Evolutionary conservation across 495 filamentous ascomycete species (phyloP).

Genomic region (Aspergillus carlsbadensis): DNA sequence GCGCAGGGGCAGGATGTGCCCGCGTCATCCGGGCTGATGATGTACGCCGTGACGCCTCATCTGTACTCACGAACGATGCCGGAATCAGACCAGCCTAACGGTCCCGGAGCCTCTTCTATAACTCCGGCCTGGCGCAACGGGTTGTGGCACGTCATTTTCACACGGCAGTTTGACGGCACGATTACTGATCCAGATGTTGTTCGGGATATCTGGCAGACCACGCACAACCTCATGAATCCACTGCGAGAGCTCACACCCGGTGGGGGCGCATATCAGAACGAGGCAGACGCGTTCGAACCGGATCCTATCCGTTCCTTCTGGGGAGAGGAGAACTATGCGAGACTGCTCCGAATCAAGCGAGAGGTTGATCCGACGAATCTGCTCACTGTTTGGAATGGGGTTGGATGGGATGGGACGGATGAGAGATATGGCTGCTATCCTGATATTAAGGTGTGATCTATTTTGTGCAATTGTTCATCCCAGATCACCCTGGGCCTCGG

Average conservation of each 20-base stretch:
- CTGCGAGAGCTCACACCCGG: slow-evolving; percentile 32
- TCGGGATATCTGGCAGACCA: slow-evolving; percentile 9
- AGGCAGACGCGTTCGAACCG: slow-evolving; percentile 39
- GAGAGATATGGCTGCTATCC: slow-evolving; percentile 19
- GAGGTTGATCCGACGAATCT: slow-evolving; percentile 38
- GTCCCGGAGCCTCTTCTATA: slow-evolving; percentile 16
- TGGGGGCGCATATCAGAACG: slow-evolving; percentile 44
- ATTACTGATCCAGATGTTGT: slow-evolving; percentile 8
- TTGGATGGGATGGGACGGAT: slow-evolving; percentile 20
- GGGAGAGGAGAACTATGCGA: slow-evolving; percentile 35
- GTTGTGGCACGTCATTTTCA: slow-evolving; percentile 20
- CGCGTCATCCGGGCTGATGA: background rate
- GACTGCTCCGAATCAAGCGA: slow-evolving; percentile 38
- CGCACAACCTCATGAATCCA: slow-evolving; percentile 14
- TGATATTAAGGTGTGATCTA: slow-evolving; percentile 9
- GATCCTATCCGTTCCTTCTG: slow-evolving; percentile 23
- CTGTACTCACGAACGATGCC: slow-evolving; percentile 15
- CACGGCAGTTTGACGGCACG: slow-evolving; percentile 1
- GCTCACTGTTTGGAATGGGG: slow-evolving; percentile 18
- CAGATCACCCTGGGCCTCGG: too few species aligned
- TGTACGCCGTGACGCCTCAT: slow-evolving; percentile 5
- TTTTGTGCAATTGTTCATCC: background rate
- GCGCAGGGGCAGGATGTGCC: background rate
- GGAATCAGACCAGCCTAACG: slow-evolving; percentile 5
- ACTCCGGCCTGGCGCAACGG: slow-evolving; percentile 20